Conservation (phyloP, 2,329 filamentous ascomycete genomes). For the Cytospora schulzeri region DNA sequence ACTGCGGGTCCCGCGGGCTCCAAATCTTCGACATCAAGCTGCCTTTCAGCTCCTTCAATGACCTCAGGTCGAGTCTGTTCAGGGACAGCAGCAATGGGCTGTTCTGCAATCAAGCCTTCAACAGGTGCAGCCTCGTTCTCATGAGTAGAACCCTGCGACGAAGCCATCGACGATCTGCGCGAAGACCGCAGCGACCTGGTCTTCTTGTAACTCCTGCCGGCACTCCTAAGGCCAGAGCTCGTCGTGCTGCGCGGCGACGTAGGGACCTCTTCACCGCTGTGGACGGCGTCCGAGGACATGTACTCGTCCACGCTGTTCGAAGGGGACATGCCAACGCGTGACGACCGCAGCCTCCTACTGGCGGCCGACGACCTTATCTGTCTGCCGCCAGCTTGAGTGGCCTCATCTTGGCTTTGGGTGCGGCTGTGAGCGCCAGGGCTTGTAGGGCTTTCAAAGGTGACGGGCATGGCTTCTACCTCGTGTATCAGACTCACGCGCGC, state of each 20-base stretch:
- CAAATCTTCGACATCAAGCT: neutral
- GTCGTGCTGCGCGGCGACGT: neutral
- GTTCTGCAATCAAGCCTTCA: neutral
- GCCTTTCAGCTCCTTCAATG: neutral
- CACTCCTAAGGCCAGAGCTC: conserved; percentile 9
- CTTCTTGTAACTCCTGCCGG: conserved; percentile 26
- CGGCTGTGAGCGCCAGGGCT: neutral
- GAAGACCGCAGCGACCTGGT: conserved; percentile 8
- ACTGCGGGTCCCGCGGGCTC: neutral
- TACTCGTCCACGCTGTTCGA: neutral
- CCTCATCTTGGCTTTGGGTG: neutral
- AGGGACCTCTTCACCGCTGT: conserved; percentile 2
- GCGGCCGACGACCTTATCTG: neutral
- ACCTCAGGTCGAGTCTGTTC: neutral
- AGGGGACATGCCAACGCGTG: conserved; percentile 5
- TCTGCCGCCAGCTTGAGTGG: neutral
- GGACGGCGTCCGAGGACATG: conserved; percentile 3
- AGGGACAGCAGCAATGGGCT: neutral
- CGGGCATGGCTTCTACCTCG: neutral
- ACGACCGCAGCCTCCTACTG: conserved; percentile 7
- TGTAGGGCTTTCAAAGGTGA: neutral
- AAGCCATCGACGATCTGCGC: conserved; percentile 12
- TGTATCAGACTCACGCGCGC: neutral
- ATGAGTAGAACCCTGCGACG: conserved; percentile 1
- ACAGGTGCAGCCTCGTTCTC: neutral